These are phyloP conservation scores for Geotrichum candidum DNA, from an alignment of 1,139 yeast species.

Conservation along the genomic window DNA sequence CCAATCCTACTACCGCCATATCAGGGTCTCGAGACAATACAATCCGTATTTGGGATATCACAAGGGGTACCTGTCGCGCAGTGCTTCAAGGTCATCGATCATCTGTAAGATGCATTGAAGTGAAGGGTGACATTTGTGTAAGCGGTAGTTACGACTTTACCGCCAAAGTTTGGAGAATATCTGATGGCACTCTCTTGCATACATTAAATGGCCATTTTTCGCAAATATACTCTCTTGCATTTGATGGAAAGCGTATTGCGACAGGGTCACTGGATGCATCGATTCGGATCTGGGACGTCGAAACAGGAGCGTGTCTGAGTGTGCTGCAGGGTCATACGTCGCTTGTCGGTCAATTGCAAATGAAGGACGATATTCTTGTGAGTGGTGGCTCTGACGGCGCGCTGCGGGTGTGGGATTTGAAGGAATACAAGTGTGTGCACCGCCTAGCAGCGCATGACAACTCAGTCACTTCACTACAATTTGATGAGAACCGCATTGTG, in stretches of 20 bases:
- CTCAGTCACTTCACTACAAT: conserved; percentile 78
- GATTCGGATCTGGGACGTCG: conserved; percentile 84
- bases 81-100: conserved; percentile 69
- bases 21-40: conserved; percentile 90
- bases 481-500: conserved; percentile 81
- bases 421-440: conserved; percentile 78
- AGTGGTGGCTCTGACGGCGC: conserved; percentile 91
- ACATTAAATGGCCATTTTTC: conserved; percentile 81
- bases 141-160: conserved; percentile 87
- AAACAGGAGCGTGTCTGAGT: conserved; percentile 70
- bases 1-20: conserved; percentile 65
- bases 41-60: conserved; percentile 85
- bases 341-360: conserved; percentile 73
- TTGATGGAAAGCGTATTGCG: conserved; percentile 70
- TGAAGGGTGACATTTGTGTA: conserved; percentile 41
- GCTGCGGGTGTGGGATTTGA: conserved; percentile 90
- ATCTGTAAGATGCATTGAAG: conserved; percentile 72
- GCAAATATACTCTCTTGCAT: conserved; percentile 78
- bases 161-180: conserved; percentile 80
- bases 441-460: conserved; percentile 79
- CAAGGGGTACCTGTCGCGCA: conserved; percentile 64
- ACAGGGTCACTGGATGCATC: conserved; percentile 91
- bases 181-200: conserved; percentile 66
- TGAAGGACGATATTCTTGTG: conserved; percentile 78
- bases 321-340: conserved; percentile 70